These are phyloP conservation scores for Claviceps arundinis DNA, from an alignment of 2,329 filamentous ascomycete species.

Conservation along the genomic window DNA sequence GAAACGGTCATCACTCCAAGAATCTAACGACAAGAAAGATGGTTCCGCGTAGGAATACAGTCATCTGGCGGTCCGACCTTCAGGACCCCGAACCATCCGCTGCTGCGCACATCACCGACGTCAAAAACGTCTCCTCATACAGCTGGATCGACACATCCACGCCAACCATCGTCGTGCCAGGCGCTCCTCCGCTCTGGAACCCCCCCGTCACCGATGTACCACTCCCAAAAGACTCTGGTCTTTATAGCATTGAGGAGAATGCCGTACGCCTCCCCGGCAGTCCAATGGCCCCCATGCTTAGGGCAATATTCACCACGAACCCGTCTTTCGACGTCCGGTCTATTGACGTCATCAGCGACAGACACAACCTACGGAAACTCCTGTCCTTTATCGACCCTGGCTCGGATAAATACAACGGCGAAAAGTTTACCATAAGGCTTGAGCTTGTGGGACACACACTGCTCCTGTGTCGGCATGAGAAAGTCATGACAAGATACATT, in stretches of 20 bases:
- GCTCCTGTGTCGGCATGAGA: constrained; percentile 24
- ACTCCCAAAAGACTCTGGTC: constrained; percentile 25
- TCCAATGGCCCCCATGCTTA: constrained; percentile 34
- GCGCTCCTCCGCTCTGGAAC: constrained; percentile 22
- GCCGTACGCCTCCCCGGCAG: constrained; percentile 27
- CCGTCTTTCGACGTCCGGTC: constrained; percentile 25
- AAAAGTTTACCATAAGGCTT: constrained; percentile 27
- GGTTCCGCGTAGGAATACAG: not conserved
- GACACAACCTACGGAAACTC: constrained; percentile 36
- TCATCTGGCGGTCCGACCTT: not conserved
- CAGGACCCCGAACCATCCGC: not conserved
- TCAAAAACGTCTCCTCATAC: constrained; percentile 32
- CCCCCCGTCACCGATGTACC: constrained; percentile 11
- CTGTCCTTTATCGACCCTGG: constrained; percentile 26
- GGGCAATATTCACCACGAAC: constrained; percentile 24
- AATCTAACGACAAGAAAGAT: not conserved
- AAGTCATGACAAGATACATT: constrained; percentile 16
- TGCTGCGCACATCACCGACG: constrained; percentile 19
- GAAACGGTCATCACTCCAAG: not conserved
- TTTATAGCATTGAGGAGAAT: constrained; percentile 31
- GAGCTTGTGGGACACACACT: constrained; percentile 25
- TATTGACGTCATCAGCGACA: constrained; percentile 30
- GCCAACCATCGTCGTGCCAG: constrained; percentile 32
- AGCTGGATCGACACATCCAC: constrained; percentile 30
- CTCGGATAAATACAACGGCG: constrained; percentile 10